A percentile compares a stretch with the other conserved stretches of the same genome.
These are phyloP conservation scores for Gossypium schwendimanii DNA, from an alignment of 441 rosid genomes.

Conservation along the genomic window DNA sequence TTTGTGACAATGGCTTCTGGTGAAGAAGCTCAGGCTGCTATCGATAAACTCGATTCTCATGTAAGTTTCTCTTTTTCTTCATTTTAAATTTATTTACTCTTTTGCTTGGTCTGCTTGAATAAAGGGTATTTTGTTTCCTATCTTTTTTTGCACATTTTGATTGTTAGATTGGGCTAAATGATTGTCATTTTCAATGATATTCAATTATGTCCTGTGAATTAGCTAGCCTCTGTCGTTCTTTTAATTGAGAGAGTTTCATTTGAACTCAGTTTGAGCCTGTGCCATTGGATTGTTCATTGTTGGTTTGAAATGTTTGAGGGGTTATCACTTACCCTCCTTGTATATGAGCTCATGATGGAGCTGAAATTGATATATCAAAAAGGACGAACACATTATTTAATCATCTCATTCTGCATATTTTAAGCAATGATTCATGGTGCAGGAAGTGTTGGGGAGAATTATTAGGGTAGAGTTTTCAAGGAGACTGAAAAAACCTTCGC, in stretches of 20 bases:
- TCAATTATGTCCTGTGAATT: background rate
- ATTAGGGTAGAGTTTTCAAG: slow-evolving; percentile 63
- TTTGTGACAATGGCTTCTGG: slow-evolving; percentile 76
- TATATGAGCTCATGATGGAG: background rate
- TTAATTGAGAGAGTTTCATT: background rate
- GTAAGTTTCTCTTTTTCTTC: slow-evolving; percentile 23
- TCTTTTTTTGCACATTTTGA: background rate
- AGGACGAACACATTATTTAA: background rate
- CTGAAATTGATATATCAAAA: background rate
- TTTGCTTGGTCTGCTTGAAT: background rate
- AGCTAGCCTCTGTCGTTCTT: background rate
- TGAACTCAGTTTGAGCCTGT: background rate
- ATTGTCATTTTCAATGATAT: background rate
- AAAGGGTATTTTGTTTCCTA: background rate
- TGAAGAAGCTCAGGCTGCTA: slow-evolving; percentile 73
- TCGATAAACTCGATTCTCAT: slow-evolving; percentile 59
- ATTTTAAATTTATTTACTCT: background rate
- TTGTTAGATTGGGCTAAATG: background rate
- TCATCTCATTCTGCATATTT: background rate
- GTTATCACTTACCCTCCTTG: background rate
- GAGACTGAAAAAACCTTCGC: slow-evolving; percentile 50
- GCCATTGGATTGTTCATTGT: background rate
- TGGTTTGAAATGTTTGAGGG: background rate
- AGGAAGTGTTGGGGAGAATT: slow-evolving; percentile 73
- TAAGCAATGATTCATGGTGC: slow-evolving; percentile 14